Percentiles rank a stretch among this genome's conserved stretches.
These are phyloP conservation scores for Carex kokanica DNA, from an alignment of 176 grass and related monocot species.

Conservation along the genomic window DNA sequence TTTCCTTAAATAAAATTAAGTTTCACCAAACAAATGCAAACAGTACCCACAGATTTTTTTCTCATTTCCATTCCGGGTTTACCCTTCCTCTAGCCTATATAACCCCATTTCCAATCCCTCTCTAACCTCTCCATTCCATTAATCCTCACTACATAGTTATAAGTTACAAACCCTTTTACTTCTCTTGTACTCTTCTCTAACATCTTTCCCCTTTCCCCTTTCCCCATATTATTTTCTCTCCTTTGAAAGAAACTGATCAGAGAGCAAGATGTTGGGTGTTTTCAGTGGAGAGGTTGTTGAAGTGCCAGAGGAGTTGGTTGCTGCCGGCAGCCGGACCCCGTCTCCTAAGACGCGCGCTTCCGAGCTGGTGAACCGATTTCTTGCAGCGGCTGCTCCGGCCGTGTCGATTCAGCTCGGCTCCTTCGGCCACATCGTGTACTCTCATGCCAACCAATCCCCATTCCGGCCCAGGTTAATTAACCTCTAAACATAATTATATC, in stretches of 20 bases:
- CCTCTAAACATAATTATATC: background rate
- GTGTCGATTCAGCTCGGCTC: conserved; percentile 59
- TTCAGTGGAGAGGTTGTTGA: conserved; percentile 89
- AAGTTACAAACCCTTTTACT: background rate
- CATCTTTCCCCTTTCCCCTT: conserved; percentile 3
- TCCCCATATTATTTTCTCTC: background rate
- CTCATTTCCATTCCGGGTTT: conserved; percentile 12
- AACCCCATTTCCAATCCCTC: background rate
- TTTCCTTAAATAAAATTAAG: background rate
- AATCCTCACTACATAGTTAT: too few species aligned
- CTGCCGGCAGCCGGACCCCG: conserved; percentile 81
- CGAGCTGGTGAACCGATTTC: conserved; percentile 64
- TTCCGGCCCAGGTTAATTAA: conserved; percentile 71
- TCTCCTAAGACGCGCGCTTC: conserved; percentile 81
- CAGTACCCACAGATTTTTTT: background rate
- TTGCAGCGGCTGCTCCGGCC: conserved; percentile 38
- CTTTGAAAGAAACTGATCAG: background rate
- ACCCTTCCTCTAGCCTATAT: conserved; percentile 11
- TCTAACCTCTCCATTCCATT: conserved; percentile 13
- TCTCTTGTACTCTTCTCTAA: background rate
- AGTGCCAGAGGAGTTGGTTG: conserved; percentile 83
- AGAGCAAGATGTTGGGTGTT: conserved; percentile 65
- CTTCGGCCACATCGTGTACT: conserved; percentile 61
- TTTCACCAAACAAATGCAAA: conserved; percentile 16
- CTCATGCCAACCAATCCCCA: conserved; percentile 63